Percentiles rank a stretch among this genome's conserved stretches.
Conservation (phyloP, 2,329 filamentous ascomycete genomes). For the Botrytis fragariae region DNA sequence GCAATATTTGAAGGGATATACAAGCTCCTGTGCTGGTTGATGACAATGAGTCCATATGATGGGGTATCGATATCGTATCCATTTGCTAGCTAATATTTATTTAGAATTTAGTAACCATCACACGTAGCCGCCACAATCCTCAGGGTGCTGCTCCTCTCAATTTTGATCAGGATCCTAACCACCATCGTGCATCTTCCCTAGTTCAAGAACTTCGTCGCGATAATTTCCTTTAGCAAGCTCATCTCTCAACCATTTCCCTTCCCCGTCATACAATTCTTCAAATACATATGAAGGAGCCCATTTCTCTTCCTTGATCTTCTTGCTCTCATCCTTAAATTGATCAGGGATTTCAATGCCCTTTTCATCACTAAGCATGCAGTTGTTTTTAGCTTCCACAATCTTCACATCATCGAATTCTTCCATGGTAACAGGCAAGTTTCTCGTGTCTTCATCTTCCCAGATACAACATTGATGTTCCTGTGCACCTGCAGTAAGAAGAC, state of each 20-base stretch:
- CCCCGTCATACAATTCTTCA: background rate
- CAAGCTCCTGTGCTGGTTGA: background rate
- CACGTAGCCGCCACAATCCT: background rate
- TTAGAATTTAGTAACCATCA: background rate
- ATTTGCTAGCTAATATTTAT: background rate
- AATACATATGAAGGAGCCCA: background rate
- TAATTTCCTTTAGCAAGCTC: background rate
- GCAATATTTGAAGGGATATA: background rate
- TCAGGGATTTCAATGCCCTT: background rate
- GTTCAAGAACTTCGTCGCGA: background rate
- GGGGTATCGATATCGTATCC: background rate
- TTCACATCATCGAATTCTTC: background rate
- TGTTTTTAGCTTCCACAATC: background rate
- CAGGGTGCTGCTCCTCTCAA: background rate
- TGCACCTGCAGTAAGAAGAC: background rate
- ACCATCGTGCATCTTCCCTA: background rate
- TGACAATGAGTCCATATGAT: background rate
- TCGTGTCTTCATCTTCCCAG: background rate
- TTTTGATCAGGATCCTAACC: background rate
- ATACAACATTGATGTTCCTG: background rate
- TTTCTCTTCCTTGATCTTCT: constrained; percentile 2
- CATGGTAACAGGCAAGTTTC: background rate
- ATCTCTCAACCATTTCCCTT: background rate
- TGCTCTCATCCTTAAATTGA: background rate
- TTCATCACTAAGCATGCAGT: background rate